A percentile compares a stretch with the other conserved stretches of the same genome.
These are phyloP conservation scores for Mycena belliarum DNA, from an alignment of 768 basidiomycete genomes.

Conservation along the genomic window DNA sequence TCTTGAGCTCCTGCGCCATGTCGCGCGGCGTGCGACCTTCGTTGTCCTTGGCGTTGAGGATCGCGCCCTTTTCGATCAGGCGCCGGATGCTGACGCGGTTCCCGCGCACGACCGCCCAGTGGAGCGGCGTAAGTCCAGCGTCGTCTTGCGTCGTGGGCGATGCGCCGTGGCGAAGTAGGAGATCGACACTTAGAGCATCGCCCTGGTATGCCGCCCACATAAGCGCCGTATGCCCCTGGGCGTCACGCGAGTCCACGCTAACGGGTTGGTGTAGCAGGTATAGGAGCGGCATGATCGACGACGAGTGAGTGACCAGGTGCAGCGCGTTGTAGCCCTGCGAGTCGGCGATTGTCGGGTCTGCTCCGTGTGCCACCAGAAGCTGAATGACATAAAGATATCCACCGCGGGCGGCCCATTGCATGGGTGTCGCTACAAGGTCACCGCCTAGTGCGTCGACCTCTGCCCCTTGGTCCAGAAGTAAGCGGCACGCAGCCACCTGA, in stretches of 20 bases:
- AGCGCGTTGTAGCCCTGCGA: conserved; percentile 95
- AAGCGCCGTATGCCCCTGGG: conserved; percentile 89
- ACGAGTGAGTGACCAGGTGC: conserved; percentile 94
- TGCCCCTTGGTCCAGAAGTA: conserved; percentile 88
- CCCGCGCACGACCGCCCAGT: conserved; percentile 98
- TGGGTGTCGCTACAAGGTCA: conserved; percentile 89
- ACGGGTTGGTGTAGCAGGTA: conserved; percentile 93
- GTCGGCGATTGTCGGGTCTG: conserved; percentile 90
- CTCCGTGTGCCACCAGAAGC: conserved; percentile 83
- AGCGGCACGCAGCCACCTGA: conserved; percentile 84
- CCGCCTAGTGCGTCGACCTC: conserved; percentile 95
- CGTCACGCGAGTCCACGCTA: conserved; percentile 86
- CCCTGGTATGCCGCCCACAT: conserved; percentile 99
- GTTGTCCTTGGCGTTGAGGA: conserved; percentile 76
- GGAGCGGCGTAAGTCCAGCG: conserved; percentile 82
- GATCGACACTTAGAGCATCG: conserved; percentile 91
- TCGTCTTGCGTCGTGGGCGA: conserved; percentile 77
- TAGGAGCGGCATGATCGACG: conserved; percentile 90
- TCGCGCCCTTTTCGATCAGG: conserved; percentile 84
- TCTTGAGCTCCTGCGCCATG: conserved; percentile 94
- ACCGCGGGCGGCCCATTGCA: conserved; percentile 98
- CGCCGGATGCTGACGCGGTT: conserved; percentile 84
- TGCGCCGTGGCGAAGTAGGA: conserved; percentile 87
- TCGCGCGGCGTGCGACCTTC: conserved; percentile 88
- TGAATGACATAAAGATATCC: conserved; percentile 97